Conservation (phyloP, 306 rosid species). For the Gastrolobium villosum region DNA sequence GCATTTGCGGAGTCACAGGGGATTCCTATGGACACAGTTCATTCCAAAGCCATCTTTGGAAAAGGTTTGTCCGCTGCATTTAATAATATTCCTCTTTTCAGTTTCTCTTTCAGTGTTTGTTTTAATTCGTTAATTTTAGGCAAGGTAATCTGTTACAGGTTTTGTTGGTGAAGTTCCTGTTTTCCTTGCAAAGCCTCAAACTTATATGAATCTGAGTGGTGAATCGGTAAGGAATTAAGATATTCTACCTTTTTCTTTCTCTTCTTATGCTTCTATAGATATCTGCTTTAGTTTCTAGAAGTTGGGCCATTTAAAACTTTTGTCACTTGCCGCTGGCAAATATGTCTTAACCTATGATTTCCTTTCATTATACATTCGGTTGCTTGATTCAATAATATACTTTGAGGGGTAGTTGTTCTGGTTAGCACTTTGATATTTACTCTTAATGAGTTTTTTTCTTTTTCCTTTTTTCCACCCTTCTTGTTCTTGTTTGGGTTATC, state of each 20-base stretch:
- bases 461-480: too few species aligned
- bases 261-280: background rate
- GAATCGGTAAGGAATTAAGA: slow-evolving; percentile 80
- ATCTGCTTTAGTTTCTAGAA: slow-evolving; percentile 15
- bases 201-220: slow-evolving; percentile 95
- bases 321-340: slow-evolving; percentile 24
- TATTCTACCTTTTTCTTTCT: background rate
- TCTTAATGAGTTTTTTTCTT: background rate
- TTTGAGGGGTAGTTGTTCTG: slow-evolving; percentile 23
- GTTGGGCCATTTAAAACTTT: background rate
- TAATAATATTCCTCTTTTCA: slow-evolving; percentile 10
- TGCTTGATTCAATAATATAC: slow-evolving; percentile 14
- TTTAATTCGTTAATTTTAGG: slow-evolving; percentile 42
- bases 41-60: slow-evolving; percentile 88
- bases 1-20: slow-evolving; percentile 79
- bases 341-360: background rate
- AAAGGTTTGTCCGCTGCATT: slow-evolving; percentile 58
- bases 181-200: slow-evolving; percentile 95
- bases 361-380: slow-evolving; percentile 26
- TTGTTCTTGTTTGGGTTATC: background rate
- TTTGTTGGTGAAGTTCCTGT: slow-evolving; percentile 84
- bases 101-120: slow-evolving; percentile 29
- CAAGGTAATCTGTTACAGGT: slow-evolving; percentile 57
- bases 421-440: slow-evolving; percentile 6
- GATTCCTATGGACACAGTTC: slow-evolving; percentile 66